Conservation (phyloP, 805 yeast genomes). For the Wickerhamiella spandovensis region DNA sequence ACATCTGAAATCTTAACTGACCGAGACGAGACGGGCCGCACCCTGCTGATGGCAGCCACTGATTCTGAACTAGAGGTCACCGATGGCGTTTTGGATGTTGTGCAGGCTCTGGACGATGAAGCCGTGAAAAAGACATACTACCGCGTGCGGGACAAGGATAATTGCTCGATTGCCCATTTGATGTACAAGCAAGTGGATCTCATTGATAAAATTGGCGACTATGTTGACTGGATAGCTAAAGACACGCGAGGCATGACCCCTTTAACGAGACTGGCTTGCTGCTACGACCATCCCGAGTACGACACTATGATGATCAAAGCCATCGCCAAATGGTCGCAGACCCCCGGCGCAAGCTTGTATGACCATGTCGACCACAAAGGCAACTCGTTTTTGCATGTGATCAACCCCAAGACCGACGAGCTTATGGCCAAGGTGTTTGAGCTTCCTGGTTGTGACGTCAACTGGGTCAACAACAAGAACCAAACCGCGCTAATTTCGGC, state of each 20-base stretch:
- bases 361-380: conserved; percentile 64
- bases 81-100: conserved; percentile 33
- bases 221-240: conserved; percentile 52
- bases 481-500: conserved; percentile 62
- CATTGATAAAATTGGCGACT: conserved; percentile 40
- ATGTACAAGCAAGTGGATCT: conserved; percentile 43
- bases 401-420: conserved; percentile 32
- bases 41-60: conserved; percentile 50
- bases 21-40: conserved; percentile 38
- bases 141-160: conserved; percentile 36
- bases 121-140: conserved; percentile 39
- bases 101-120: conserved; percentile 28
- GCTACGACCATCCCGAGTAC: conserved; percentile 68
- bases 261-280: conserved; percentile 55
- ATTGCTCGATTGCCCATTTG: conserved; percentile 63
- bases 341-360: conserved; percentile 6
- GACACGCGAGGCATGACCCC: conserved; percentile 70
- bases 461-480: conserved; percentile 43
- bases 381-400: conserved; percentile 63
- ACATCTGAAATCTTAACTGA: conserved; percentile 59
- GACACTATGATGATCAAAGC: conserved; percentile 28
- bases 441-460: conserved; percentile 36
- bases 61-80: conserved; percentile 37
- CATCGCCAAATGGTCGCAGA: not conserved
- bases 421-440: conserved; percentile 1